These are phyloP conservation scores for Phytophthora sp. DNA, from an alignment of 352 stramenopile genomes.

Conservation along the genomic window DNA sequence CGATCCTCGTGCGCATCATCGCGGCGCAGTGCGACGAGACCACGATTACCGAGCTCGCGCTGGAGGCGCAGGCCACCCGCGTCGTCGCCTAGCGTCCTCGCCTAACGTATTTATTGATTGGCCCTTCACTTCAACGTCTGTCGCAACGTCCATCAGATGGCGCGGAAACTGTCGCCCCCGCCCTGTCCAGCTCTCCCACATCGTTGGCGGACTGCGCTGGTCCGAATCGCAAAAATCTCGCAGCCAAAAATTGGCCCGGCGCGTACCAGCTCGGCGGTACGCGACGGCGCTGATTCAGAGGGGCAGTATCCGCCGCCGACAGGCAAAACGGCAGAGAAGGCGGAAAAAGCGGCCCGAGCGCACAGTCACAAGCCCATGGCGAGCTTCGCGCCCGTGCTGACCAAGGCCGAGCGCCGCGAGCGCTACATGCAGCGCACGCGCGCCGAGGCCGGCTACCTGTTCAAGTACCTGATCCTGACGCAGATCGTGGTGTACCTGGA, in stretches of 20 bases:
- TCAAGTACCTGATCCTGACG: constrained; percentile 88
- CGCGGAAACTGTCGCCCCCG: not conserved
- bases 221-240: constrained; percentile 8
- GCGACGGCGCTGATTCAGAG: constrained; percentile 1
- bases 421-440: constrained; percentile 78
- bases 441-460: constrained; percentile 77
- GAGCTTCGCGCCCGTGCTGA: constrained; percentile 39
- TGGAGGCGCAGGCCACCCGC: constrained; percentile 22
- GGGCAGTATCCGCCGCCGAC: constrained; percentile 6
- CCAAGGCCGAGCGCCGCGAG: constrained; percentile 66
- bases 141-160: not conserved
- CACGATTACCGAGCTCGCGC: constrained; percentile 26
- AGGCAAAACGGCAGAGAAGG: constrained; percentile 1
- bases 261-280: not conserved
- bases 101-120: constrained; percentile 16
- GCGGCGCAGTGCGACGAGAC: constrained; percentile 74
- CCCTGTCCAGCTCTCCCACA: constrained; percentile 5
- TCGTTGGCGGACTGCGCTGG: not conserved
- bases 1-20: constrained; percentile 75
- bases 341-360: no score
- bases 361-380: constrained; percentile 31
- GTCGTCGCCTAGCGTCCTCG: constrained; percentile 3
- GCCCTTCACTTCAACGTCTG: not conserved
- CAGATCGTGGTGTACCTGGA: constrained; percentile 87
- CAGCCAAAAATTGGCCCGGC: not conserved